phyloP scores from a whole-genome alignment of 805 yeast genomes.

The Saccharomyces jurei region DNA sequence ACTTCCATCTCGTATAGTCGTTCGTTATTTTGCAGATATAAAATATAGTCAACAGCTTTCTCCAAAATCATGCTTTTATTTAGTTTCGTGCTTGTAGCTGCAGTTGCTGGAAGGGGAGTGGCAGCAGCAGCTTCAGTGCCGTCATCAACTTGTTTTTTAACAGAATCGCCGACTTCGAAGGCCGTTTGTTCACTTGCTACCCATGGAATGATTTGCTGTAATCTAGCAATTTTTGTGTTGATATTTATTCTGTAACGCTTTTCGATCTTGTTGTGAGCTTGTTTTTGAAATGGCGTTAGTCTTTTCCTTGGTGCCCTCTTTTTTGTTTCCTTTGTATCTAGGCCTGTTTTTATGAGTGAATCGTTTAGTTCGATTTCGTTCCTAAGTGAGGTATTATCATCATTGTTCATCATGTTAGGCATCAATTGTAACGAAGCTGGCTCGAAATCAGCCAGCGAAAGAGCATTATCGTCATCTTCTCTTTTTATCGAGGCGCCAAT shows the following conservation, averaged over 20 bases:
- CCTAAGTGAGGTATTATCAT: not conserved
- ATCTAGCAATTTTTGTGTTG: conserved; percentile 59
- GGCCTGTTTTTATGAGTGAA: not conserved
- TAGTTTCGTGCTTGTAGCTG: conserved; percentile 31
- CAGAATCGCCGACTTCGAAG: conserved; percentile 35
- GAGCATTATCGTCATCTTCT: not conserved
- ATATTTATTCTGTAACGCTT: conserved; percentile 63
- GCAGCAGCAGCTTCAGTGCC: not conserved
- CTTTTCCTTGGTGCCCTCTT: conserved; percentile 43
- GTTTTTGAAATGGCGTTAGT: conserved; percentile 51
- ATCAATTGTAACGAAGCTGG: not conserved
- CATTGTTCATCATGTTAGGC: not conserved
- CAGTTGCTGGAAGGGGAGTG: not conserved
- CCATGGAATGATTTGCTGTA: conserved; percentile 62
- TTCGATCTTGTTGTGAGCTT: conserved; percentile 66
- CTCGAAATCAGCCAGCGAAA: not conserved
- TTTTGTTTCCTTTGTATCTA: not conserved
- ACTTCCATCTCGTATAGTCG: conserved; percentile 28
- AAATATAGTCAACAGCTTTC: conserved; percentile 56
- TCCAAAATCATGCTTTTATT: conserved; percentile 63
- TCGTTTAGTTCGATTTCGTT: not conserved
- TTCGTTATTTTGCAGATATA: conserved; percentile 45
- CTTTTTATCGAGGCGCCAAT: not conserved
- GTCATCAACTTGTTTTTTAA: conserved; percentile 7
- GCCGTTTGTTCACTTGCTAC: conserved; percentile 54